Evolutionary conservation across 1,284 basidiomycete genomes (phyloP).

Genomic region (Mycena sp.): DNA sequence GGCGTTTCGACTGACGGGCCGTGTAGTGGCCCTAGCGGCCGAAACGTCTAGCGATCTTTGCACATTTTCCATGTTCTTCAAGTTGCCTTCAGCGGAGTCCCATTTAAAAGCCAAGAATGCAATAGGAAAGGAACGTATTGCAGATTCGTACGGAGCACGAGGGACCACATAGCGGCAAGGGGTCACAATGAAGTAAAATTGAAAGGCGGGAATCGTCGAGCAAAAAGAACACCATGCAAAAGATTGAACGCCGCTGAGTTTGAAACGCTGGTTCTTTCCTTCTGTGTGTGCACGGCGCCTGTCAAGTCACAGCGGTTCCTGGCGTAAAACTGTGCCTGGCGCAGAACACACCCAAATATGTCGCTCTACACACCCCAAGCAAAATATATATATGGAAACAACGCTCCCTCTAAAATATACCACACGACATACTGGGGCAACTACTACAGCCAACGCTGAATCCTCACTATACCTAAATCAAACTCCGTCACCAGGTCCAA

Average conservation of each 20-base stretch:
- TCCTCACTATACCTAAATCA: constrained; percentile 10
- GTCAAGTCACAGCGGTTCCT: background rate
- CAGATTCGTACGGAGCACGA: constrained; percentile 18
- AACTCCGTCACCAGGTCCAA: constrained; percentile 15
- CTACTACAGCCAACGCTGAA: constrained; percentile 7
- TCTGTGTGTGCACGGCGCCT: too few relatives aligned
- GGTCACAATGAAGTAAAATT: constrained; percentile 17
- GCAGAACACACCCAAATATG: background rate
- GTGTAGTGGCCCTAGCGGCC: too few relatives aligned
- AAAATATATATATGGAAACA: background rate
- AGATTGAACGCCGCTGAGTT: constrained; percentile 8
- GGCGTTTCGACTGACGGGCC: too few relatives aligned
- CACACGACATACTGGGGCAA: background rate
- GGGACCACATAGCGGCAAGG: constrained; percentile 1
- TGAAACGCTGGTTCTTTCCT: background rate
- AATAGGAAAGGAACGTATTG: constrained; percentile 19
- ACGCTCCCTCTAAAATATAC: too few relatives aligned
- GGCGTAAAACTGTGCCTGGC: constrained; percentile 9
- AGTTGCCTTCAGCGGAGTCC: too few relatives aligned
- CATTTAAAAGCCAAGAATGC: constrained; percentile 1
- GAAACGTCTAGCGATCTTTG: too few relatives aligned
- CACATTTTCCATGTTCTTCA: too few relatives aligned
- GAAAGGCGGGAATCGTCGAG: background rate
- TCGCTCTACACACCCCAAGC: background rate
- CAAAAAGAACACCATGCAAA: constrained; percentile 6